These are phyloP conservation scores for Nitzschia palea DNA, from an alignment of 108 stramenopile genomes.

Conservation along the genomic window DNA sequence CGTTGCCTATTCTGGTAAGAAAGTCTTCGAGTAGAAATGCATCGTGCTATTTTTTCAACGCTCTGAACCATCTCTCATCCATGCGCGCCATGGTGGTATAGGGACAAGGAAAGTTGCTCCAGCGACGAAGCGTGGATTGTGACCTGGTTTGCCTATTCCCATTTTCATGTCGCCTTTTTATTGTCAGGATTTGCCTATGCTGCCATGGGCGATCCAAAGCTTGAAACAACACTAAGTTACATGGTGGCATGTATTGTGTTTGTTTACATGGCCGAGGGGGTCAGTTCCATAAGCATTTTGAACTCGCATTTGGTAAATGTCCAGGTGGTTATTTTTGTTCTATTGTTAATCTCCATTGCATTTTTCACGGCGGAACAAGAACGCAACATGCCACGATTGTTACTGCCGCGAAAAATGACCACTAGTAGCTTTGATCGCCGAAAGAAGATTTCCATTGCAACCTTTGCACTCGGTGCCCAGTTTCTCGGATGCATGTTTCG, in stretches of 20 bases:
- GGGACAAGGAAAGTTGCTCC: slow-evolving; percentile 8
- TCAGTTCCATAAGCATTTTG: slow-evolving; percentile 1
- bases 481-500: not conserved
- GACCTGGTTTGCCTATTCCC: slow-evolving; percentile 14
- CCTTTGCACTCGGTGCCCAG: slow-evolving; percentile 3
- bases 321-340: slow-evolving; percentile 5
- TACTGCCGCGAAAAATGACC: not conserved
- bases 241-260: slow-evolving; percentile 5
- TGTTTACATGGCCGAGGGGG: slow-evolving; percentile 4
- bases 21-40: not conserved
- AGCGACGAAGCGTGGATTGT: slow-evolving; percentile 16
- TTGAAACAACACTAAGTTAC: slow-evolving; percentile 1
- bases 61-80: not conserved
- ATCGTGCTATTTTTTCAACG: not conserved
- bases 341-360: slow-evolving; percentile 7
- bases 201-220: not conserved
- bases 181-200: not conserved
- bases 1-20: slow-evolving; percentile 13
- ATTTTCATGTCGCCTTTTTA: slow-evolving; percentile 5
- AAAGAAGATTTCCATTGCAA: not conserved
- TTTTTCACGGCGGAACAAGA: slow-evolving; percentile 5
- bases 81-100: not conserved
- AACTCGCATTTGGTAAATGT: slow-evolving; percentile 1
- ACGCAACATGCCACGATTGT: not conserved
- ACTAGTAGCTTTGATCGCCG: slow-evolving; percentile 8